Evolutionary conservation across 352 stramenopile genomes (phyloP), one percentile per base, ranked within the genome.

Genomic region (Globisporangium cederbergense): DNA sequence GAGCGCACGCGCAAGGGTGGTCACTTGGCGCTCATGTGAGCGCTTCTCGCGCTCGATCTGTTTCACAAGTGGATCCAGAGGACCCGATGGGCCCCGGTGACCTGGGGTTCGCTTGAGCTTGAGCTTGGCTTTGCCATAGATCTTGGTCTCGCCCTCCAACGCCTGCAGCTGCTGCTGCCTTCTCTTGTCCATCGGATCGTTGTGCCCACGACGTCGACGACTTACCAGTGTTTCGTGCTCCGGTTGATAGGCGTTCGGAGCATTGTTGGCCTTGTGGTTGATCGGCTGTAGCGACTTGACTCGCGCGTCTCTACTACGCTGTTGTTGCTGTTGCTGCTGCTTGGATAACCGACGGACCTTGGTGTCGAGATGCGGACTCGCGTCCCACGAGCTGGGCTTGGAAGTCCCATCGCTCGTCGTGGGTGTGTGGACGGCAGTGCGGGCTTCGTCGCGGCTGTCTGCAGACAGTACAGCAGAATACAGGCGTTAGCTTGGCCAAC

Each of bases 361-460:
- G 16, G 43, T 13, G 18, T 51, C n/a, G n/a, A 22, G 45, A 28
- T 6, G 28, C n/a, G 8, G 46, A 8, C n/a, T 52, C 3, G 14
- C 16, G 43, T 20, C 5, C 43, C 43, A 49, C 6, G 43, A 3
- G 16, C 43, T 49, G 43, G 16, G 5, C 40, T 18, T 18, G 40
- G 13, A n/a, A 4, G 18, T 46, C 40, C 1, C 40, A 46, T 46
- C 40, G 40, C 40, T 36, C 4, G 4, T 38, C 13, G 30, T 25
- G 7, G 25, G 38, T 20, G 10, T 16, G 11, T 57, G 28, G 16
- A 38, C 16, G 16, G 6, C 30, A 16, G 8, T 52, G 30, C 51
- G 51, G 51, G 51, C 9, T 58, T 58, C 30, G 2, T 58, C n/a
- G 28, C 40, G 43, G 18, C 40, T 62, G 28, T 54, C 56, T 62